phyloP scores from a whole-genome alignment of 116 monocot genomes.

The Iris pallida region DNA sequence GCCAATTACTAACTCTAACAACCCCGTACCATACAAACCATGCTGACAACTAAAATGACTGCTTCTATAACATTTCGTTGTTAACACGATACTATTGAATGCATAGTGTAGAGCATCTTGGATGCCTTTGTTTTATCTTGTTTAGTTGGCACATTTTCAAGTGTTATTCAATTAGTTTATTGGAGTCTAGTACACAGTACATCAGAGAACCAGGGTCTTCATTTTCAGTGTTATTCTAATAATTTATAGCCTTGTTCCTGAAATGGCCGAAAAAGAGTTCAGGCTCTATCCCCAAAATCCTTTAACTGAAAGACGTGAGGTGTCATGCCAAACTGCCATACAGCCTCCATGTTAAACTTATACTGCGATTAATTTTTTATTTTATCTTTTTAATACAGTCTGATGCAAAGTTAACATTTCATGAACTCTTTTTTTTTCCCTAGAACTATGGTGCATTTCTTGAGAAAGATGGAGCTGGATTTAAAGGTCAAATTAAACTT shows the following conservation, averaged over 20 bases:
- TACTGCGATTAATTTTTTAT: too few species aligned
- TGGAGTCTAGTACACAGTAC: too few species aligned
- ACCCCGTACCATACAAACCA: too few species aligned
- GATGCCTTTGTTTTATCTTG: too few species aligned
- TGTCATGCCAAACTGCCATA: too few species aligned
- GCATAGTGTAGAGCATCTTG: too few species aligned
- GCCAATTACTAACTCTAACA: too few species aligned
- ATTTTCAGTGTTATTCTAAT: not conserved
- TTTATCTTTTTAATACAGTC: too few species aligned
- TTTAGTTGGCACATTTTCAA: not conserved
- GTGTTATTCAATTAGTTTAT: not conserved
- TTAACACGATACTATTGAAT: not conserved
- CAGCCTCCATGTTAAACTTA: too few species aligned
- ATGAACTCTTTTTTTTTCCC: not conserved
- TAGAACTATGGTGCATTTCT: conserved; percentile 97
- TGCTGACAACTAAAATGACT: not conserved
- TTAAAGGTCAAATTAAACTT: conserved; percentile 65
- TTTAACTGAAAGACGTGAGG: too few species aligned
- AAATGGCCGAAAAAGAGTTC: not conserved
- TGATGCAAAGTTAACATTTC: not conserved
- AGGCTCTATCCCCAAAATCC: not conserved
- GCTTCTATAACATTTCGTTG: not conserved
- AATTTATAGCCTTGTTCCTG: not conserved
- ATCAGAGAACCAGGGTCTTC: not conserved
- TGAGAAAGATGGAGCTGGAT: conserved; percentile 96